Evolutionary conservation across 768 basidiomycete species (phyloP).

Genomic region (Termitomyces sp.): DNA sequence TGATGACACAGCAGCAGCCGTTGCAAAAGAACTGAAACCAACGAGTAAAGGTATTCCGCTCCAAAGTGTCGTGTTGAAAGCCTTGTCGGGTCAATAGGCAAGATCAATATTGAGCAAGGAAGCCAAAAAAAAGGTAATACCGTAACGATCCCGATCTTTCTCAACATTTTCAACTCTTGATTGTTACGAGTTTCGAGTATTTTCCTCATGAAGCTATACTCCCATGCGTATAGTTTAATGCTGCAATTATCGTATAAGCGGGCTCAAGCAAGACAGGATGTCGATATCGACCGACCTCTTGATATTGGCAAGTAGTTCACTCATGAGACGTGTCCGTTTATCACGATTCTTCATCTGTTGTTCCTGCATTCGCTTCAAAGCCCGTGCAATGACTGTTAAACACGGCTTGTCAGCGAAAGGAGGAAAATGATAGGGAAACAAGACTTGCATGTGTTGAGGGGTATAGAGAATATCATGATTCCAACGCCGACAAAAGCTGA

Average conservation of each 20-base stretch:
- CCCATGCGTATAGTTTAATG: slow-evolving; percentile 94
- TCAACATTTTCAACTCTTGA: slow-evolving; percentile 74
- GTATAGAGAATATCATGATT: slow-evolving; percentile 81
- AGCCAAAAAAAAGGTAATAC: slow-evolving; percentile 27
- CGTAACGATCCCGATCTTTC: slow-evolving; percentile 73
- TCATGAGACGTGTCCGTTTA: slow-evolving; percentile 81
- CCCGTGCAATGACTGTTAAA: slow-evolving; percentile 50
- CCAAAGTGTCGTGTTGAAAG: slow-evolving; percentile 61
- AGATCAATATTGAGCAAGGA: neutral
- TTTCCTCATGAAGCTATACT: slow-evolving; percentile 79
- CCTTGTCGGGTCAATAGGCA: slow-evolving; percentile 22
- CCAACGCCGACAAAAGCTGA: slow-evolving; percentile 85
- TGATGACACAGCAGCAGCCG: slow-evolving; percentile 54
- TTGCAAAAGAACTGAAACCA: slow-evolving; percentile 78
- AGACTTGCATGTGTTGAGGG: slow-evolving; percentile 54
- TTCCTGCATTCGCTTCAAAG: slow-evolving; percentile 73
- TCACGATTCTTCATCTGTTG: slow-evolving; percentile 94
- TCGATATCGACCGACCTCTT: slow-evolving; percentile 44
- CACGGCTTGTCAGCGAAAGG: neutral
- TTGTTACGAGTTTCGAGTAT: slow-evolving; percentile 79
- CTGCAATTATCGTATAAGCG: slow-evolving; percentile 26
- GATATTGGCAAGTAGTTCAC: slow-evolving; percentile 89
- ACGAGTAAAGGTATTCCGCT: slow-evolving; percentile 67
- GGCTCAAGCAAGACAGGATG: neutral
- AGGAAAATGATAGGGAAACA: neutral